These are phyloP conservation scores for Wickerhamomyces pijperi DNA, from an alignment of 805 yeast species.

Conservation along the genomic window DNA sequence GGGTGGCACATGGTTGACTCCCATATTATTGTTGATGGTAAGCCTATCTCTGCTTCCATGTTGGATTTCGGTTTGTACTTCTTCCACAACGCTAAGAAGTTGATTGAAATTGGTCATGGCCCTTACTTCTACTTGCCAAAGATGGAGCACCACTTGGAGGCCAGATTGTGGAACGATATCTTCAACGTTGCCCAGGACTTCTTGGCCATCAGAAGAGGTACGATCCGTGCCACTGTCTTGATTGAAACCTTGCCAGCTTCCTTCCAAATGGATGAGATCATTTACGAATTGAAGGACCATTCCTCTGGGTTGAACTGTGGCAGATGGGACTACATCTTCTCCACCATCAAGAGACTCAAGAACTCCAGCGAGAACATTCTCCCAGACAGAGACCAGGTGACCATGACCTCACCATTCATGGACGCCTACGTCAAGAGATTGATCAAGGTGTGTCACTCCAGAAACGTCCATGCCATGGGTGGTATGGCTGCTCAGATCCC, in stretches of 20 bases:
- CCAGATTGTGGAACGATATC: conserved; percentile 73
- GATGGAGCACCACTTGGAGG: conserved; percentile 81
- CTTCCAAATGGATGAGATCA: conserved; percentile 77
- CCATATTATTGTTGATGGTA: conserved; percentile 61
- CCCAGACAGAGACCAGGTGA: conserved; percentile 70
- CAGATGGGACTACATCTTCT: conserved; percentile 82
- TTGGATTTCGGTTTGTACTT: conserved; percentile 74
- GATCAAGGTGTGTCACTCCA: conserved; percentile 62
- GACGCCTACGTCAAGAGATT: conserved; percentile 63
- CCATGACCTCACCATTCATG: conserved; percentile 79
- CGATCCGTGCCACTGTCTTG: conserved; percentile 70
- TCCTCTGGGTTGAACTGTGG: conserved; percentile 81
- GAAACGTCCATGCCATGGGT: conserved; percentile 83
- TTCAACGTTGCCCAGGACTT: conserved; percentile 70
- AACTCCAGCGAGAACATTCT: conserved; percentile 53
- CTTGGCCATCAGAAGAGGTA: conserved; percentile 59
- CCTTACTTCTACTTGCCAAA: conserved; percentile 79
- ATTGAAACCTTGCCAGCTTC: conserved; percentile 81
- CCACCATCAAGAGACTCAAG: conserved; percentile 66
- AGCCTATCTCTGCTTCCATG: conserved; percentile 70
- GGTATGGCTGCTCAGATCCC: conserved; percentile 90
- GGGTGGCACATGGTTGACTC: conserved; percentile 80
- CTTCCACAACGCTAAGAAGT: conserved; percentile 59
- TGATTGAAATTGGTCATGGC: conserved; percentile 57
- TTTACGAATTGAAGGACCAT: conserved; percentile 66